Conservation (phyloP, 2,329 filamentous ascomycete genomes). For the Cercospora nicotianae region DNA sequence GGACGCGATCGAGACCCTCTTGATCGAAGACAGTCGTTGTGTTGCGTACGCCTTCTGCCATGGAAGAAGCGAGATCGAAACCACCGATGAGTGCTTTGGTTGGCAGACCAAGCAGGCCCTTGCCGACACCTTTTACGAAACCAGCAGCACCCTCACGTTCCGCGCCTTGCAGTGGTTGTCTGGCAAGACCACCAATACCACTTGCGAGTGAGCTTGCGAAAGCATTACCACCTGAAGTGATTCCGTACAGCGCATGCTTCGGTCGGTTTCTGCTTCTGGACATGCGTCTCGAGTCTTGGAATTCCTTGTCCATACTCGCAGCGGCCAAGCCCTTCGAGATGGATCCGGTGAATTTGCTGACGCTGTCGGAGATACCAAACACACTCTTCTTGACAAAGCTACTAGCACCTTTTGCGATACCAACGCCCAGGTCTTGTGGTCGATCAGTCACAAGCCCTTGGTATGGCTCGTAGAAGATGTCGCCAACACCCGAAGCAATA, state of each 20-base stretch:
- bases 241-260: constrained; percentile 95
- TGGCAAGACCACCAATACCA: constrained; percentile 87
- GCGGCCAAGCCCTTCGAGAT: constrained; percentile 95
- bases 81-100: constrained; percentile 97
- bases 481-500: constrained; percentile 92
- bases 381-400: constrained; percentile 99
- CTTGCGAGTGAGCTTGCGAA: constrained; percentile 90
- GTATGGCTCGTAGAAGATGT: constrained; percentile 99
- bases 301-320: constrained; percentile 96
- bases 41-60: constrained; percentile 96
- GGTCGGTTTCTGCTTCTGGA: constrained; percentile 88
- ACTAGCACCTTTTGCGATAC: constrained; percentile 93
- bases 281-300: constrained; percentile 94
- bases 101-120: constrained; percentile 88
- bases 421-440: constrained; percentile 90
- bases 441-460: constrained; percentile 94
- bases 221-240: constrained; percentile 91
- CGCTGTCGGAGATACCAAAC: constrained; percentile 94
- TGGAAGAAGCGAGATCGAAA: constrained; percentile 93
- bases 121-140: constrained; percentile 97
- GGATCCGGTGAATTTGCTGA: constrained; percentile 96
- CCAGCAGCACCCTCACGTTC: constrained; percentile 92
- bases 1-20: constrained; percentile 88
- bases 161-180: constrained; percentile 91
- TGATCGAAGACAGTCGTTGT: constrained; percentile 98